Percentiles rank a stretch among this genome's conserved stretches.
Conservation (phyloP, 768 basidiomycete genomes). For the Crepidotus variabilis region DNA sequence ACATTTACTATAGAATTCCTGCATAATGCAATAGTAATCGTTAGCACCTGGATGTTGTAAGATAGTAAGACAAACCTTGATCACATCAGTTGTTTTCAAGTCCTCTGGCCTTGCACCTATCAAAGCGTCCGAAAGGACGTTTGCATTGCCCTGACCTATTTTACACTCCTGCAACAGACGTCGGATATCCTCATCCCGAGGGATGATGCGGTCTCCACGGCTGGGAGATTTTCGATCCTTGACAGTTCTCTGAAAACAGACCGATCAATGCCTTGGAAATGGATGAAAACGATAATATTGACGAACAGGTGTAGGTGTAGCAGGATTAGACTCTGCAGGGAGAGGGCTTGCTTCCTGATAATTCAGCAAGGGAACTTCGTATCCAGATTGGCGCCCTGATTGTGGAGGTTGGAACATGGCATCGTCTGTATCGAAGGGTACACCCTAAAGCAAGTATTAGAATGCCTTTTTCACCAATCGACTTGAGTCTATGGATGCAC, state of each 20-base stretch:
- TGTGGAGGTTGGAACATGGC: slow-evolving; percentile 73
- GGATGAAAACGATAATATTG: neutral
- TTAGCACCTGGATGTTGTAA: neutral
- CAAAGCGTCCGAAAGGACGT: slow-evolving; percentile 67
- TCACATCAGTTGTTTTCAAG: slow-evolving; percentile 58
- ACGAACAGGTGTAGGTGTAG: slow-evolving; percentile 22
- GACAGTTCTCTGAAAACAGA: slow-evolving; percentile 6
- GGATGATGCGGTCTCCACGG: slow-evolving; percentile 43
- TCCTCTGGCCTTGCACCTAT: slow-evolving; percentile 69
- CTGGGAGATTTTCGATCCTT: slow-evolving; percentile 36
- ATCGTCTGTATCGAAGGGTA: slow-evolving; percentile 77
- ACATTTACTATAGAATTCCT: slow-evolving; percentile 87
- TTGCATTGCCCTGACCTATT: slow-evolving; percentile 79
- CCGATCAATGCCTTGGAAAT: neutral
- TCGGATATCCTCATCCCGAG: slow-evolving; percentile 81
- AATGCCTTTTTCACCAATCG: neutral
- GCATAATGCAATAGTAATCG: slow-evolving; percentile 4
- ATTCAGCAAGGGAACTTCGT: slow-evolving; percentile 33
- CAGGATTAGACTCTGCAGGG: slow-evolving; percentile 19
- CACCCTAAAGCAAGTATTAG: slow-evolving; percentile 39
- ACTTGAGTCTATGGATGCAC: slow-evolving; percentile 29
- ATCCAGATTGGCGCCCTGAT: slow-evolving; percentile 33
- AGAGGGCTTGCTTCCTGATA: slow-evolving; percentile 32
- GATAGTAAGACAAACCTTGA: slow-evolving; percentile 46
- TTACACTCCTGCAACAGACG: slow-evolving; percentile 83